Evolutionary conservation across 352 stramenopile species (phyloP).

Genomic region (Globisporangium orthogonon): DNA sequence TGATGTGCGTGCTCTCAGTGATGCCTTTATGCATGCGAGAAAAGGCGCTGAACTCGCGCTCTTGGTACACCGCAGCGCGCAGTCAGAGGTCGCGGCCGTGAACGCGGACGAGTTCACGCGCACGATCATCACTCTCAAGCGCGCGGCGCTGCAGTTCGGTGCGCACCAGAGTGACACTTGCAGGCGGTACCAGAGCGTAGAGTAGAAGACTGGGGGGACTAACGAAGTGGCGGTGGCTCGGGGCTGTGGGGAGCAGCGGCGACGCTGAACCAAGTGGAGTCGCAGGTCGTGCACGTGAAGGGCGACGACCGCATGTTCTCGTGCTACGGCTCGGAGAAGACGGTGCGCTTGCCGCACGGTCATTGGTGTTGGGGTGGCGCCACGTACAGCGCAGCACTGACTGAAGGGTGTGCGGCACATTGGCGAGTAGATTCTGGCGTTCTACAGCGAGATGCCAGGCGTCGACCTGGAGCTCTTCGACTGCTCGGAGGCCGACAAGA

Average conservation of each 20-base stretch:
- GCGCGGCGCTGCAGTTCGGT: conserved; percentile 79
- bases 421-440: conserved; percentile 64
- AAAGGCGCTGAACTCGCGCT: not conserved
- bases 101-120: conserved; percentile 74
- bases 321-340: conserved; percentile 69
- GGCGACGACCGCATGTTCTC: conserved; percentile 82
- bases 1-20: conserved; percentile 50
- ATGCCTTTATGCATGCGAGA: too few species aligned
- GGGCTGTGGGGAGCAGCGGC: conserved; percentile 23
- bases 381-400: too few species aligned
- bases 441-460: conserved; percentile 78
- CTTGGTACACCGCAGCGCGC: conserved; percentile 27
- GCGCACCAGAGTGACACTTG: conserved; percentile 1
- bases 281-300: conserved; percentile 78
- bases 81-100: conserved; percentile 56
- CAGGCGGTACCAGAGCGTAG: too few species aligned
- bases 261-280: conserved; percentile 79
- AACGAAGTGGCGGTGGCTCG: not conserved
- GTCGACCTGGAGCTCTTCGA: conserved; percentile 75
- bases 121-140: conserved; percentile 77
- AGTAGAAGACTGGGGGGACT: not conserved
- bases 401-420: too few species aligned
- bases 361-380: too few species aligned
- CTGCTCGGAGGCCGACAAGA: conserved; percentile 72
- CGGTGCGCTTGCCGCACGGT: conserved; percentile 24